These are phyloP conservation scores for Avena atlantica DNA, from an alignment of 176 grass and related monocot species.

Conservation along the genomic window DNA sequence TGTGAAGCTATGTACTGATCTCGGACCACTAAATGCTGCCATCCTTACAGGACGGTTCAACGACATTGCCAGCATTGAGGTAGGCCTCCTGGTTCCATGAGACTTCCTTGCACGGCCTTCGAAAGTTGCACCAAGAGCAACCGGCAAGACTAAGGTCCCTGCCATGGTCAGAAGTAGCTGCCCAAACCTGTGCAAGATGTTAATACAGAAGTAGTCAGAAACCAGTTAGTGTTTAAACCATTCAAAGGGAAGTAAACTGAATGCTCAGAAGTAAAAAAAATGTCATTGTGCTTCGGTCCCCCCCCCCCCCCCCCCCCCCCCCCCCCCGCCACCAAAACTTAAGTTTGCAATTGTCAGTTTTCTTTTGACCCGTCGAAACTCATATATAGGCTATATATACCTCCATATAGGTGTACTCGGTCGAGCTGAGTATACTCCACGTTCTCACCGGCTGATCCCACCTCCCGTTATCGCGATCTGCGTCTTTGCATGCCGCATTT, in stretches of 20 bases:
- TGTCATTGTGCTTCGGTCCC: background rate
- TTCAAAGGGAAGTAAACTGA: conserved; percentile 10
- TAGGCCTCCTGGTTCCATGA: conserved; percentile 46
- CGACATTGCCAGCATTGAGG: conserved; percentile 50
- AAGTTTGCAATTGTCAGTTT: too few relatives aligned
- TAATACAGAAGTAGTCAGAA: conserved; percentile 13
- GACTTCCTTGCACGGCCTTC: conserved; percentile 38
- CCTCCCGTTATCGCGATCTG: too few relatives aligned
- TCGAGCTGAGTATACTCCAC: too few relatives aligned
- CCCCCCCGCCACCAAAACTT: too few relatives aligned
- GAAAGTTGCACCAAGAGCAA: conserved; percentile 51
- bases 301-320: too few relatives aligned
- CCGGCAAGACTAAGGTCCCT: conserved; percentile 62
- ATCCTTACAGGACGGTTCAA: conserved; percentile 53
- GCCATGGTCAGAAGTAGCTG: conserved; percentile 51
- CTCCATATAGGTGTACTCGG: too few relatives aligned
- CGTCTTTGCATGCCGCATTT: too few relatives aligned
- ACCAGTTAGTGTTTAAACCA: conserved; percentile 17
- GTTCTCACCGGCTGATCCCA: too few relatives aligned
- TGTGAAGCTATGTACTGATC: conserved; percentile 55
- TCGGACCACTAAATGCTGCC: conserved; percentile 63
- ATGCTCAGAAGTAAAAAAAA: conserved; percentile 15
- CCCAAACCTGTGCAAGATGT: conserved; percentile 38
- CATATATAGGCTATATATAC: too few relatives aligned
- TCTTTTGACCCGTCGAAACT: too few relatives aligned